A percentile compares a stretch with the other conserved stretches of the same genome.
These are phyloP conservation scores for Nidularia pulvinata DNA, from an alignment of 768 basidiomycete species.

Conservation along the genomic window DNA sequence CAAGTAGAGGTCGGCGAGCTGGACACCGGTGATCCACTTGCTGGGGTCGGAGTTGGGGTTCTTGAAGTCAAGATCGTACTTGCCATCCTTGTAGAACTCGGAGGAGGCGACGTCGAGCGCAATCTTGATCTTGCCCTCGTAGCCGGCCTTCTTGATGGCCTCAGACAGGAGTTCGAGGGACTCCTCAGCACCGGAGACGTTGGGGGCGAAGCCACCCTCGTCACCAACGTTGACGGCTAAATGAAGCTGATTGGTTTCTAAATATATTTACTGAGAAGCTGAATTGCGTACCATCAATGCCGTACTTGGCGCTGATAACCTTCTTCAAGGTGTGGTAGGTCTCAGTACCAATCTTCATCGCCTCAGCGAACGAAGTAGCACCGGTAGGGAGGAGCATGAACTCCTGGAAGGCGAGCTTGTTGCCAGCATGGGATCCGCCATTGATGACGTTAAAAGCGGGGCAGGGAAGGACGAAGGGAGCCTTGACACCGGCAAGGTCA, in stretches of 20 bases:
- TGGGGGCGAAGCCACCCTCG: conserved; percentile 99
- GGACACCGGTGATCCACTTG: conserved; percentile 92
- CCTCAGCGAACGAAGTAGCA: conserved; percentile 89
- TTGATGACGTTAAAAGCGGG: conserved; percentile 99
- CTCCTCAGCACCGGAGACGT: conserved; percentile 96
- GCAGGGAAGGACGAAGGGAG: conserved; percentile 89
- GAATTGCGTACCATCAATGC: conserved; percentile 80
- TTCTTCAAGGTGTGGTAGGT: conserved; percentile 98
- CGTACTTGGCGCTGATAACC: conserved; percentile 99
- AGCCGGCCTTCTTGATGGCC: conserved; percentile 98
- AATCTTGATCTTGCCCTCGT: conserved; percentile 98
- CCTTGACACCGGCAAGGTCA: conserved; percentile 92
- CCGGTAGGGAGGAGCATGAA: conserved; percentile 99
- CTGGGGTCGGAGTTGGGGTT: conserved; percentile 98
- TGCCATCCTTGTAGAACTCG: conserved; percentile 99
- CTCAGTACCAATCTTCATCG: conserved; percentile 98
- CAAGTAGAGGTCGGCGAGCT: conserved; percentile 94
- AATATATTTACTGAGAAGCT: not conserved
- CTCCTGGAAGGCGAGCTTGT: conserved; percentile 99
- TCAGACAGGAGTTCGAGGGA: conserved; percentile 94
- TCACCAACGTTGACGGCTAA: conserved; percentile 98
- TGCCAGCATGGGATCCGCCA: conserved; percentile 99
- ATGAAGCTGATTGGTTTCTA: not conserved
- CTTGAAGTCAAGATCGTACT: conserved; percentile 99
- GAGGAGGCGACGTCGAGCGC: conserved; percentile 98